Conservation (phyloP, 192 early-diverging fungal species). For the Coemansia sp. region DNA sequence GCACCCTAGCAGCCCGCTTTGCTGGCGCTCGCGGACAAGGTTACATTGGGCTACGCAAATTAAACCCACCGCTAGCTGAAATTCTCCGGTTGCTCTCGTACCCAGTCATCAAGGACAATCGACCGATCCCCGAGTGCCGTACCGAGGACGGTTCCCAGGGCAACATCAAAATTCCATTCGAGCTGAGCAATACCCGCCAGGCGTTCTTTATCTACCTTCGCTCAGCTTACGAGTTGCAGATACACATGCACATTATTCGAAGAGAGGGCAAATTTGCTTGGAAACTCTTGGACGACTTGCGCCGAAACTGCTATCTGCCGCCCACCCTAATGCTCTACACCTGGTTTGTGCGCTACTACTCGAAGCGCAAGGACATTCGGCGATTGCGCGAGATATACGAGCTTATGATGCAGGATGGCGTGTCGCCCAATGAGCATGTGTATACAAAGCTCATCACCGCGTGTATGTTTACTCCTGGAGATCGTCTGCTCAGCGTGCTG, state of each 20-base stretch:
- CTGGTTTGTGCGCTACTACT: slow-evolving; percentile 48
- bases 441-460: slow-evolving; percentile 54
- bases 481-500: slow-evolving; percentile 17
- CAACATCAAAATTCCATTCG: slow-evolving; percentile 24
- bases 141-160: not conserved
- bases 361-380: slow-evolving; percentile 50
- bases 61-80: slow-evolving; percentile 17
- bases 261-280: slow-evolving; percentile 21
- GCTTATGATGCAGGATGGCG: slow-evolving; percentile 50
- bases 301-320: slow-evolving; percentile 50
- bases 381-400: slow-evolving; percentile 40
- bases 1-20: slow-evolving; percentile 31
- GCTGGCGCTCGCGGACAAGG: slow-evolving; percentile 27
- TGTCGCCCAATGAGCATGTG: slow-evolving; percentile 32
- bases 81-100: slow-evolving; percentile 30
- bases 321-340: slow-evolving; percentile 35
- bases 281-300: slow-evolving; percentile 45
- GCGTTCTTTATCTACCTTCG: slow-evolving; percentile 50
- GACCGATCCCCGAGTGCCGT: slow-evolving; percentile 14
- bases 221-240: slow-evolving; percentile 47
- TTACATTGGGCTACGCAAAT: slow-evolving; percentile 22
- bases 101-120: slow-evolving; percentile 37
- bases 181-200: slow-evolving; percentile 30
- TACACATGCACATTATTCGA: slow-evolving; percentile 32
- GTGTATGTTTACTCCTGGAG: slow-evolving; percentile 50